Percentiles rank a stretch among this genome's conserved stretches.
Conservation (phyloP, 495 filamentous ascomycete genomes). For the Lasiosphaeris hirsuta region DNA sequence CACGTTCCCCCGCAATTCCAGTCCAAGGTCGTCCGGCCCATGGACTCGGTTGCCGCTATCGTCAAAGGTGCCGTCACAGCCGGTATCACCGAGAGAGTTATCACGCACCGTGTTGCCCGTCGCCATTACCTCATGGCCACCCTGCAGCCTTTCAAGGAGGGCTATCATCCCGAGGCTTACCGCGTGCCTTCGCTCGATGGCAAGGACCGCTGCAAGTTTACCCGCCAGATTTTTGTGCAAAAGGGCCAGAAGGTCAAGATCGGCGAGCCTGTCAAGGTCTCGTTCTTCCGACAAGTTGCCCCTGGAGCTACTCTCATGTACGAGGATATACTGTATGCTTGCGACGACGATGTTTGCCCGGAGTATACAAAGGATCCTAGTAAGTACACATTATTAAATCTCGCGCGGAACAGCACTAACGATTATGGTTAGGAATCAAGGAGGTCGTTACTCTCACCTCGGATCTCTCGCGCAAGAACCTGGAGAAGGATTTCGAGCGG, state of each 20-base stretch:
- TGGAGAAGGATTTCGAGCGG: constrained; percentile 97
- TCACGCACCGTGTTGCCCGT: constrained; percentile 96
- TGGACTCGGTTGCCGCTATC: constrained; percentile 75
- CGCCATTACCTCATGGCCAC: constrained; percentile 99
- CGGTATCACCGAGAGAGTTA: constrained; percentile 92
- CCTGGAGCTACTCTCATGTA: constrained; percentile 98
- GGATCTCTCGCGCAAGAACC: constrained; percentile 93
- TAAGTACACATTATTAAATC: constrained; percentile 51
- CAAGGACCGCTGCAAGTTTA: constrained; percentile 98
- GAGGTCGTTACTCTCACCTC: constrained; percentile 97
- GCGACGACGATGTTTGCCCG: constrained; percentile 95
- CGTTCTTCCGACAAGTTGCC: constrained; percentile 96
- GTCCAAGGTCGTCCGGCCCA: constrained; percentile 71
- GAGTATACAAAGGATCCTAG: constrained; percentile 99
- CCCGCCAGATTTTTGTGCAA: constrained; percentile 96
- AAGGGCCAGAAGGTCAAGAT: constrained; percentile 99
- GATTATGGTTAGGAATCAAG: constrained; percentile 77
- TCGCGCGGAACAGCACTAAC: constrained; percentile 23
- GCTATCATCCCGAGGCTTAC: constrained; percentile 96
- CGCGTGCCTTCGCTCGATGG: constrained; percentile 94
- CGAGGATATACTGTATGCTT: constrained; percentile 97
- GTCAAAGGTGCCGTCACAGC: constrained; percentile 77
- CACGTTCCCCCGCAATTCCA: constrained; percentile 78
- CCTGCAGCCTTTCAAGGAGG: constrained; percentile 96
- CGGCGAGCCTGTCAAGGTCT: constrained; percentile 97